Percentiles rank a stretch among this genome's conserved stretches.
These are phyloP conservation scores for Persicaria tinctoria DNA, from an alignment of 148 eudicot genomes.

Conservation along the genomic window DNA sequence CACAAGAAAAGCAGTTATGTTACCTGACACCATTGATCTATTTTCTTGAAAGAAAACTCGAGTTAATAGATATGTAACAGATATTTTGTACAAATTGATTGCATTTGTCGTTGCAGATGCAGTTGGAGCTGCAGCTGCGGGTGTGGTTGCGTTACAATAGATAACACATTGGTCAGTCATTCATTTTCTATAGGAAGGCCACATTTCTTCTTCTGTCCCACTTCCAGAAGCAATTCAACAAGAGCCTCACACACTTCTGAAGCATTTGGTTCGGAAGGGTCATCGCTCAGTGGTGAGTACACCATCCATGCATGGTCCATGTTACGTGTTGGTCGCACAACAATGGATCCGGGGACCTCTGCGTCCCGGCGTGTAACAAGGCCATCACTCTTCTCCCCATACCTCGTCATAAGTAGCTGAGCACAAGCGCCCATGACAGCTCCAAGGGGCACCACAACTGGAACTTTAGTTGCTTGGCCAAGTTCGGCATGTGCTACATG, in stretches of 20 bases:
- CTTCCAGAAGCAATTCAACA: slow-evolving; percentile 67
- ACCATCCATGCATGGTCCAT: slow-evolving; percentile 99
- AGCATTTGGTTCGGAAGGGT: slow-evolving; percentile 67
- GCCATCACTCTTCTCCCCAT: slow-evolving; percentile 91
- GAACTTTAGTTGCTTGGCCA: slow-evolving; percentile 64
- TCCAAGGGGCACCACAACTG: slow-evolving; percentile 81
- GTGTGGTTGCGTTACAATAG: not conserved
- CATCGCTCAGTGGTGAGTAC: slow-evolving; percentile 67
- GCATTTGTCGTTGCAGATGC: not conserved
- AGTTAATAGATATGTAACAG: too few relatives aligned
- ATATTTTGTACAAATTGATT: too few relatives aligned
- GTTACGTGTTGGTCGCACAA: slow-evolving; percentile 74
- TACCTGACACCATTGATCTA: too few relatives aligned
- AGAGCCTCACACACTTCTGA: slow-evolving; percentile 95
- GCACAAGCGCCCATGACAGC: slow-evolving; percentile 98
- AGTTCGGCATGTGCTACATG: slow-evolving; percentile 94
- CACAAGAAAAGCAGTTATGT: too few relatives aligned
- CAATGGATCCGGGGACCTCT: slow-evolving; percentile 92
- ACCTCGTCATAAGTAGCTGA: slow-evolving; percentile 76
- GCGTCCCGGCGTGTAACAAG: slow-evolving; percentile 96
- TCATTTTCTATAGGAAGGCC: slow-evolving; percentile 38
- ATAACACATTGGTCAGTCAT: slow-evolving; percentile 18
- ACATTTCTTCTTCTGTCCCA: slow-evolving; percentile 41
- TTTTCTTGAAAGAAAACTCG: too few relatives aligned
- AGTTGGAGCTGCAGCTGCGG: not conserved